Evolutionary conservation across 2,329 filamentous ascomycete genomes (phyloP), one percentile per base, ranked within the genome.

Genomic region (Alternaria triticimaculans): DNA sequence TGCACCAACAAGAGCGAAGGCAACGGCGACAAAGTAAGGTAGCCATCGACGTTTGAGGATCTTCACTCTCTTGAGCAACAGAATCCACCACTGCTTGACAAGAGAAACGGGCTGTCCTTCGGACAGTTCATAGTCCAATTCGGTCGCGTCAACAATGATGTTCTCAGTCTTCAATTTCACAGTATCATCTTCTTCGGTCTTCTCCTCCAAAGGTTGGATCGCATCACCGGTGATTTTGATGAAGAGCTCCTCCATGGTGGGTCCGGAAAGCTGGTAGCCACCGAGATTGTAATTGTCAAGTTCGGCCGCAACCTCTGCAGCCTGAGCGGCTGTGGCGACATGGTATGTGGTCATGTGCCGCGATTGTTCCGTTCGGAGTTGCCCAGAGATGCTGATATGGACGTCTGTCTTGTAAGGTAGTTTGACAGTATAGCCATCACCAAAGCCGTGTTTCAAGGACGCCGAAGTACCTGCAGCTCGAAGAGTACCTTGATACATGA

Each of bases 381-480:
- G 92, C 18, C 45, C 33, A 89, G 86, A 2, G 84, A 88, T 64
- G 0, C 85, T 80, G 18, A 93, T 81, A 12, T 64, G 46, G 12
- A 68, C 65, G 21, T 71, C 55, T 46, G 72, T 74, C 74, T 54
- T 85, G 37, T 76, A 72, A 0, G 75, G 37, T 4, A 41, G 9
- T 41, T 18, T 75, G 50, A 97, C 90, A 55, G 92, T 87, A 78
- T 97, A 97, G 1, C 94, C 94, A 2, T 92, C 92, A 43, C 94
- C 94, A 9, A 94, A 84, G 56, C 86, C 86, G 71, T 95, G 88
- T 78, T 97, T 97, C 51, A 97, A 86, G 72, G 92, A 92, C 5
- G 94, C 93, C 3, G 93, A 94, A 3, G 93, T 94, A 3, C 94
- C 94, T 70, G 93, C 85, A 0, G 92, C 93, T 59, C 93, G 92